These are phyloP conservation scores for Penicillium ochrochloron DNA, from an alignment of 495 filamentous ascomycete species.

Conservation along the genomic window DNA sequence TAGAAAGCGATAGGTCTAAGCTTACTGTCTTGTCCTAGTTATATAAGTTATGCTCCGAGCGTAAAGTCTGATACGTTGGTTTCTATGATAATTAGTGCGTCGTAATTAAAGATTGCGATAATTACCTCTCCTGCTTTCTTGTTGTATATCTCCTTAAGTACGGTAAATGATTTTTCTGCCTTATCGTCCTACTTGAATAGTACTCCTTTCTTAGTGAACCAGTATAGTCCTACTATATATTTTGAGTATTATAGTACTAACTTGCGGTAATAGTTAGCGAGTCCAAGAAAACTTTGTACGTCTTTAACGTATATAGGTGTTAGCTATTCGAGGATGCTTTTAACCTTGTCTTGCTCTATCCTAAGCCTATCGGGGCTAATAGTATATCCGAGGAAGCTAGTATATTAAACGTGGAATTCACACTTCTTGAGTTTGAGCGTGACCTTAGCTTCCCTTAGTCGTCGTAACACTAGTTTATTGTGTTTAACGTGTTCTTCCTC, in stretches of 20 bases:
- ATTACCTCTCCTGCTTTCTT: background rate
- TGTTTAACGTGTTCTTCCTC: background rate
- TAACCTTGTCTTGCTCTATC: constrained; percentile 3
- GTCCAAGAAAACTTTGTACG: background rate
- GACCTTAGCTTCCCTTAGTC: constrained; percentile 14
- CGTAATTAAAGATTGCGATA: background rate
- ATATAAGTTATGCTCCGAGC: constrained; percentile 4
- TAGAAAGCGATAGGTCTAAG: constrained; percentile 8
- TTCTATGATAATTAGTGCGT: constrained; percentile 5
- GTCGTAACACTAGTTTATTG: constrained; percentile 5
- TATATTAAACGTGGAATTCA: background rate
- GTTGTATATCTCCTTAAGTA: constrained; percentile 6
- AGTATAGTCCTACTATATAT: background rate
- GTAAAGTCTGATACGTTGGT: background rate
- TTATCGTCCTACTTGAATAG: background rate
- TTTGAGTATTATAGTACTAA: background rate
- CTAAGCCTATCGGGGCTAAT: background rate
- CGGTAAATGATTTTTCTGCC: background rate
- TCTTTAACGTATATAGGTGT: background rate
- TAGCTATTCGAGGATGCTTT: background rate
- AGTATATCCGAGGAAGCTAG: constrained; percentile 8
- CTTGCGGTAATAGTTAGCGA: constrained; percentile 1
- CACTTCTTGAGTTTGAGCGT: constrained; percentile 24
- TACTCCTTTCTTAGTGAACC: constrained; percentile 6
- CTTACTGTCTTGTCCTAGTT: constrained; percentile 3